Conservation (phyloP, 2,329 filamentous ascomycete genomes). For the Cylindrodendrum hubeiense region DNA sequence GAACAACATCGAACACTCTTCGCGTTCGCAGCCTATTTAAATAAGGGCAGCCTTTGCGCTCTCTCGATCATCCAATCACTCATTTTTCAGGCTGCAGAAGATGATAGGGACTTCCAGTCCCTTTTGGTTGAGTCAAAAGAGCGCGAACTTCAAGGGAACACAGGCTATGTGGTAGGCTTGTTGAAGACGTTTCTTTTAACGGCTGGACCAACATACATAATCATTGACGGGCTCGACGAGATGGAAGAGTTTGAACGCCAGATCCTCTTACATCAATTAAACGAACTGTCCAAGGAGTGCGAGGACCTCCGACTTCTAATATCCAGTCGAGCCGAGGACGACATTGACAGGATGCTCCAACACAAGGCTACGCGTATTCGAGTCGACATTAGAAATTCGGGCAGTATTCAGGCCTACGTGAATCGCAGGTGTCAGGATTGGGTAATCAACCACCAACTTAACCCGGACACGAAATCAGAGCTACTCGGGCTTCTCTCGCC, state of each 20-base stretch:
- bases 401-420: conserved; percentile 17
- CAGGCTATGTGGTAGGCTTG: background rate
- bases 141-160: conserved; percentile 16
- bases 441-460: background rate
- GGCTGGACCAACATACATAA: background rate
- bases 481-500: background rate
- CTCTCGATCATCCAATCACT: conserved; percentile 22
- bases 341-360: background rate
- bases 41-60: background rate
- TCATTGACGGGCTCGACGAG: conserved; percentile 31
- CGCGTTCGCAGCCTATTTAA: conserved; percentile 2
- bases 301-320: conserved; percentile 12
- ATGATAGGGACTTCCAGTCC: background rate
- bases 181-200: background rate
- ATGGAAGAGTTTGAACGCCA: conserved; percentile 14
- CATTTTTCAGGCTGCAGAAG: conserved; percentile 15
- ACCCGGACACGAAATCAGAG: background rate
- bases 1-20: background rate
- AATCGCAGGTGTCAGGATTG: background rate
- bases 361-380: background rate
- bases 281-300: background rate
- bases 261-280: background rate
- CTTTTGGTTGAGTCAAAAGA: background rate
- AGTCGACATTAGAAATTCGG: conserved; percentile 14
- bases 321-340: conserved; percentile 20